Percentiles rank a stretch among this genome's conserved stretches.
phyloP scores from a whole-genome alignment of 768 basidiomycete species.

The Megacollybia marginata region DNA sequence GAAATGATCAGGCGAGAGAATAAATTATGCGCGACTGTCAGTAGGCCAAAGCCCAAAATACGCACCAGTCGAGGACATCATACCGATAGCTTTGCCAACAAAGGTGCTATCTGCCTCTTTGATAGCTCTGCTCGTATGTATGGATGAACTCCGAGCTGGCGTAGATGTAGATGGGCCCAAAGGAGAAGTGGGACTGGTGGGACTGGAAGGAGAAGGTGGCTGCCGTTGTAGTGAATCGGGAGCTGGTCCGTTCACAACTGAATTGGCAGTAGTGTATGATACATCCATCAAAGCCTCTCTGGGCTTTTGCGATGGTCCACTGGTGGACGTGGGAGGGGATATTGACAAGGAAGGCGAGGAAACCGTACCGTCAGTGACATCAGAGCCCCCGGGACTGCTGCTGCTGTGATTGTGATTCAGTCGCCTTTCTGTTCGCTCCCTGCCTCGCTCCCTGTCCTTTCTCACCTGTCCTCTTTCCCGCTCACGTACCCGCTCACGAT shows the following conservation, averaged over 20 bases:
- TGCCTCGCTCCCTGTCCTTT: conserved; percentile 27
- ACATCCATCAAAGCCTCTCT: too few relatives aligned
- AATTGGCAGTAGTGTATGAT: too few relatives aligned
- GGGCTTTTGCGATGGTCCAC: background rate
- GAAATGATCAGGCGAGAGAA: background rate
- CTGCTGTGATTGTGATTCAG: conserved; percentile 30
- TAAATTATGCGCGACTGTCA: background rate
- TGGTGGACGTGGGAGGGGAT: background rate
- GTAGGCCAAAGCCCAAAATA: conserved; percentile 52
- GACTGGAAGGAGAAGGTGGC: background rate
- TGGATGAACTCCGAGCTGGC: background rate
- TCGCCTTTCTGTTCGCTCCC: conserved; percentile 34
- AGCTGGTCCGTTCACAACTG: too few relatives aligned
- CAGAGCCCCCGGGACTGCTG: conserved; percentile 17
- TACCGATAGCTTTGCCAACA: conserved; percentile 63
- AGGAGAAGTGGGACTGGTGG: background rate
- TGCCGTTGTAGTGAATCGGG: background rate
- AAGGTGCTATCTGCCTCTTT: conserved; percentile 26
- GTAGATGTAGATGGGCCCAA: background rate
- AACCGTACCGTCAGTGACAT: conserved; percentile 16
- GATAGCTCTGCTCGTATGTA: background rate
- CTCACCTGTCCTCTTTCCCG: conserved; percentile 15
- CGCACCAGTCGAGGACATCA: conserved; percentile 74
- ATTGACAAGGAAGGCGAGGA: conserved; percentile 12
- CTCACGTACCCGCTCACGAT: conserved; percentile 20